A percentile compares a stretch with the other conserved stretches of the same genome.
phyloP scores from a whole-genome alignment of 805 yeast species.

The Yarrowia deformans region DNA sequence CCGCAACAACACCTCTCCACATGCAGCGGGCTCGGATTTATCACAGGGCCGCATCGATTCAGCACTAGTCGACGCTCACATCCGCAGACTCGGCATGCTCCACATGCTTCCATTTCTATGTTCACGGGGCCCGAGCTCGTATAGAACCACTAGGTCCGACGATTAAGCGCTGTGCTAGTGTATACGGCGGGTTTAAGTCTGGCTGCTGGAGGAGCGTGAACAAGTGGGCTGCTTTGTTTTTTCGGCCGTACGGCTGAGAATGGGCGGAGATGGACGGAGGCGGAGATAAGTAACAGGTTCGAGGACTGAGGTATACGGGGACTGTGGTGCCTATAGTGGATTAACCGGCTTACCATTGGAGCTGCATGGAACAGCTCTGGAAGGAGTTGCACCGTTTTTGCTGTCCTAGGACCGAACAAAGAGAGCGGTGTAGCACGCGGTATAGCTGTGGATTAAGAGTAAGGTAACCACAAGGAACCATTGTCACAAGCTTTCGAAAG shows the following conservation, averaged over 20 bases:
- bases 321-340: no score
- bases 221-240: conserved; percentile 7
- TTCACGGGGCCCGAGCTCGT: conserved; percentile 10
- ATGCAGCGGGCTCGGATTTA: no score
- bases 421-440: not conserved
- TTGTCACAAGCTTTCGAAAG: conserved; percentile 3
- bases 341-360: no score
- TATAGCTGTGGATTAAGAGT: not conserved
- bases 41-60: conserved; percentile 2
- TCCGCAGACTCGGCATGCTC: not conserved
- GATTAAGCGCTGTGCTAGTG: not conserved
- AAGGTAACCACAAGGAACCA: not conserved
- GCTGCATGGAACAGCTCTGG: not conserved
- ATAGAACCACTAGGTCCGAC: not conserved
- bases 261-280: no score
- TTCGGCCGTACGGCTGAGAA: conserved; percentile 26
- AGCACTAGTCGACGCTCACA: not conserved
- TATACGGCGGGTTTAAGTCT: conserved; percentile 10
- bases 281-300: no score
- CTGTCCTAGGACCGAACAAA: no score
- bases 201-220: not conserved
- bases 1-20: no score
- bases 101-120: not conserved
- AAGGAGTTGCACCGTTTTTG: no score
- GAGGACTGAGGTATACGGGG: no score